Evolutionary conservation across 345 rosid genomes (phyloP).

Genomic region (Erysimum cheiranthoides): DNA sequence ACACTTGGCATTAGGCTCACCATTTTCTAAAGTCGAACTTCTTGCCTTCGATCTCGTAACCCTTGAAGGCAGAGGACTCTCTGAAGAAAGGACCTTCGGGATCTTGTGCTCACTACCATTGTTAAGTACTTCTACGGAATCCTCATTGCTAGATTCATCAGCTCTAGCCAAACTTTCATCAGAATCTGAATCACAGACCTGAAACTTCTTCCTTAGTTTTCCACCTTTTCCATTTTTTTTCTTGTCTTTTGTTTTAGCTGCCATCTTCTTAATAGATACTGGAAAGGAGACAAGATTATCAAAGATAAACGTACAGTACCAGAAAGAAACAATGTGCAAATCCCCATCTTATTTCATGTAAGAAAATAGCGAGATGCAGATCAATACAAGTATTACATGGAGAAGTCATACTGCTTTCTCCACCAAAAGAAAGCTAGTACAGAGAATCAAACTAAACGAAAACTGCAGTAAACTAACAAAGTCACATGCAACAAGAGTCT

Average conservation of each 20-base stretch:
- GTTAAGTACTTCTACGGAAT: constrained; percentile 30
- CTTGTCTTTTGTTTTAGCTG: constrained; percentile 35
- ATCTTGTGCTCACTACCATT: constrained; percentile 44
- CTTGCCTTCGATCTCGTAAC: constrained; percentile 29
- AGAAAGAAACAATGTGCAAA: constrained; percentile 1
- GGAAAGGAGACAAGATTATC: constrained; percentile 5
- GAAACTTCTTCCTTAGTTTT: constrained; percentile 59
- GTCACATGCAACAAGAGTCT: not conserved
- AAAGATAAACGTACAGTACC: not conserved
- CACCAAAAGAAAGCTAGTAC: constrained; percentile 8
- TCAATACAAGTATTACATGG: not conserved
- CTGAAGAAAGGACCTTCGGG: constrained; percentile 40
- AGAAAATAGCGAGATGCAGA: not conserved
- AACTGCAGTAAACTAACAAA: not conserved
- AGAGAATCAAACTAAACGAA: constrained; percentile 8
- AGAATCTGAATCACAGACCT: constrained; percentile 54
- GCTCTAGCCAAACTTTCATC: constrained; percentile 39
- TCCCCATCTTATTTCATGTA: constrained; percentile 6
- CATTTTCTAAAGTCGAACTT: constrained; percentile 31
- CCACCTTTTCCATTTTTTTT: constrained; percentile 40
- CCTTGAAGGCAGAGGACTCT: constrained; percentile 38
- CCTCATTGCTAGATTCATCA: constrained; percentile 24
- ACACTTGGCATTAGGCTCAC: constrained; percentile 12
- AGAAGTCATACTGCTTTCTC: not conserved
- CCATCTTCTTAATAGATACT: constrained; percentile 45